Percentiles rank a stretch among this genome's conserved stretches.
phyloP scores from a whole-genome alignment of 495 filamentous ascomycete genomes.

The Xylaria intraflava region DNA sequence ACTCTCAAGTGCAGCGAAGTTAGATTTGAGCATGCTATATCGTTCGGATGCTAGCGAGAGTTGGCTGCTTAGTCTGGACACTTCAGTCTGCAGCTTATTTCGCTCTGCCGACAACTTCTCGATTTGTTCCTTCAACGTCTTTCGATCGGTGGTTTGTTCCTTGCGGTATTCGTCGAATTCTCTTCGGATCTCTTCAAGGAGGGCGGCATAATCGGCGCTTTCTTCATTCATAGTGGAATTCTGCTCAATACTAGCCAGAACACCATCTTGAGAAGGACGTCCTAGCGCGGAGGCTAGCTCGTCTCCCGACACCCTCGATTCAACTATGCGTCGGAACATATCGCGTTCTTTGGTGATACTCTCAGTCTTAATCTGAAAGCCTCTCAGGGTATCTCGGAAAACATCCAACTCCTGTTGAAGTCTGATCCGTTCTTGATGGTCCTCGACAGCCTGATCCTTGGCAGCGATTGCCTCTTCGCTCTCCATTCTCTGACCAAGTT shows the following conservation, averaged over 20 bases:
- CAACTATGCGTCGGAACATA: conserved; percentile 91
- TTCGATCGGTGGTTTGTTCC: conserved; percentile 71
- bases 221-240: conserved; percentile 34
- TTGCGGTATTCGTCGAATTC: conserved; percentile 87
- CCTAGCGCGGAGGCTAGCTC: conserved; percentile 62
- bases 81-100: conserved; percentile 69
- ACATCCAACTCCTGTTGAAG: conserved; percentile 57
- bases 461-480: conserved; percentile 72
- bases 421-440: conserved; percentile 65
- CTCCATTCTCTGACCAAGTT: conserved; percentile 85
- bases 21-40: conserved; percentile 83
- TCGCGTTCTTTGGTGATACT: conserved; percentile 93
- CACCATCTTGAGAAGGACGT: conserved; percentile 49
- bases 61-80: conserved; percentile 70
- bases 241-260: conserved; percentile 47
- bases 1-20: conserved; percentile 70
- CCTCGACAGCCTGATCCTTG: conserved; percentile 59
- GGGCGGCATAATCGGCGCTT: conserved; percentile 55
- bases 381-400: conserved; percentile 64
- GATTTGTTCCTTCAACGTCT: conserved; percentile 76
- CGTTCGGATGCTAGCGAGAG: conserved; percentile 73
- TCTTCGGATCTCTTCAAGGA: conserved; percentile 76
- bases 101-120: conserved; percentile 78
- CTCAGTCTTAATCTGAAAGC: conserved; percentile 70
- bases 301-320: conserved; percentile 53